Base-by-base conservation (phyloP, 2,329 filamentous ascomycete genomes). In the Botrytis elliptica region DNA sequence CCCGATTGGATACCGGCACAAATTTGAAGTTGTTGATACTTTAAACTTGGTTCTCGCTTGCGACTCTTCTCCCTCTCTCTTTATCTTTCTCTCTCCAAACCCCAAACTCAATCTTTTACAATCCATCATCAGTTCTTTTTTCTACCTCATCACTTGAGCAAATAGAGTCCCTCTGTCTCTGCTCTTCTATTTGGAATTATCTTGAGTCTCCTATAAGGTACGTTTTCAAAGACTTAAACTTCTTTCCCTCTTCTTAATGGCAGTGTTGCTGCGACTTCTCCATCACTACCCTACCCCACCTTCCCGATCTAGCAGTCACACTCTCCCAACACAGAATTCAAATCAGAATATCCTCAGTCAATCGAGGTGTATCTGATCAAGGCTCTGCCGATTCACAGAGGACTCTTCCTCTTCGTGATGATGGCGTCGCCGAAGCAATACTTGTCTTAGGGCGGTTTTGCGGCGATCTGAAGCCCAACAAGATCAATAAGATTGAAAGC, bases 131-230 rank as follows among this genome's bases (percentile, higher is more conserved):
- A 25, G 14, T 36, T 36, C 7, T 3, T 49, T 55, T 29, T 25
- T 22, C 33, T 29, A 6, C n/a, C 25, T 55, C 66, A 33, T 68
- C 66, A 57, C 55, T 69, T 33, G 38, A 69, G 36, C n/a, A 69
- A 2, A 69, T 33, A 69, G n/a, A 69, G n/a, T 69, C 36, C 66
- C 66, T 69, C 66, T 69, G 52, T 69, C 66, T 33, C 66, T 33
- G 66, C 49, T 57, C 38, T 57, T 12, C 3, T 42, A 33, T 8
- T 9, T 25, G 4, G 20, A 57, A 42, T 69, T 57, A 12, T 57
- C 38, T 42, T 12, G 3, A 4, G 40, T 7, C 38, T 57, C 12
- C 29, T 36, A 12, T 2, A 9, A 44, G 66, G 66, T 69, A 44
- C 2, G 66, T 69, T 25, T 59, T 22, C 33, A 42, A 33, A 12